Conservation (phyloP, 75 land plant genomes). For the Sequoiadendron giganteum region DNA sequence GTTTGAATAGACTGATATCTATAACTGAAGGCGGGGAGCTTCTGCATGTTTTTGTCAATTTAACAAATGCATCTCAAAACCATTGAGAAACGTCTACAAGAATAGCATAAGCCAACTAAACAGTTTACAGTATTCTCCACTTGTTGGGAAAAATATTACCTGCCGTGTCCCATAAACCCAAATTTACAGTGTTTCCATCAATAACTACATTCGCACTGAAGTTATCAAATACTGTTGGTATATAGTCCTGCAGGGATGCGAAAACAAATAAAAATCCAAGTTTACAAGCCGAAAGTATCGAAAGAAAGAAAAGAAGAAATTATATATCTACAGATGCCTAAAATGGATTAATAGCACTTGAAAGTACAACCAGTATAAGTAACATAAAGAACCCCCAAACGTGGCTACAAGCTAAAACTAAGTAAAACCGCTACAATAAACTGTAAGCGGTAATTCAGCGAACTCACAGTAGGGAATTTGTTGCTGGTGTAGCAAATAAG, state of each 20-base stretch:
- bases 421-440: neutral
- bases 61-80: neutral
- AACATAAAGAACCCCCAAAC: neutral
- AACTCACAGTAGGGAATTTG: slow-evolving; percentile 41
- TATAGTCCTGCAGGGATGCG: slow-evolving; percentile 38
- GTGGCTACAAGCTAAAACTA: neutral
- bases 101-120: neutral
- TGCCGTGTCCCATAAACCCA: slow-evolving; percentile 64
- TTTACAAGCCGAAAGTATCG: neutral
- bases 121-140: neutral
- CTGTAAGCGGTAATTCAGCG: no score
- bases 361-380: no score
- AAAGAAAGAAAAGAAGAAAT: neutral
- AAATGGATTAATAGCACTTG: neutral
- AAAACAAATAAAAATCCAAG: neutral
- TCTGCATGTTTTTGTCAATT: neutral
- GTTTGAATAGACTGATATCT: neutral
- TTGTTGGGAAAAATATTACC: slow-evolving; percentile 18
- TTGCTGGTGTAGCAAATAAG: slow-evolving; percentile 55
- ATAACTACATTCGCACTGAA: slow-evolving; percentile 53
- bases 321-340: neutral
- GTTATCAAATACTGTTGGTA: slow-evolving; percentile 61
- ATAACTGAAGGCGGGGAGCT: neutral
- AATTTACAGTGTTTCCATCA: slow-evolving; percentile 47
- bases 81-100: neutral